Base-by-base conservation (phyloP, 495 filamentous ascomycete species). In the Rhypophila decipiens region DNA sequence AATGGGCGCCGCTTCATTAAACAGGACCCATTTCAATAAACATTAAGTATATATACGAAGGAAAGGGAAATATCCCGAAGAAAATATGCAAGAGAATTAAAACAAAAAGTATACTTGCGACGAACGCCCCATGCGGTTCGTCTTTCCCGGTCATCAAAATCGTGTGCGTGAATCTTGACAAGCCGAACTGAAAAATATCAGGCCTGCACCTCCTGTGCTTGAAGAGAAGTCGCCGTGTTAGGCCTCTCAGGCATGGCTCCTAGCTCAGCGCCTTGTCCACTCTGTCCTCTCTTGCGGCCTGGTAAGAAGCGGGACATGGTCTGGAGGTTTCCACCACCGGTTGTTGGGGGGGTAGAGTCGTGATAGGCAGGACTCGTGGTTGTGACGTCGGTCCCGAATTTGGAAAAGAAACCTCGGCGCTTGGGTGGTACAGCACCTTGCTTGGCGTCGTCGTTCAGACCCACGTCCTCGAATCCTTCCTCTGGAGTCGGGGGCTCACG, bases 351-450 rank as follows among this genome's bases (percentile, higher is more conserved):
- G 27, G 24, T 11, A 27, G 22, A 31, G 13, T 19, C 46, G 15
- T 12, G 21, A n/a, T 17, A 18, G 8, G 24, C 37, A 1, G 38
- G 22, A 19, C 37, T 23, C 5, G 52, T 15, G 46, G 8, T 17
- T 93, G 85, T 40, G 84, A 84, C 41, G 7, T 7, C n/a, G n/a
- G n/a, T n/a, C 7, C 60, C 63, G 59, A 98, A 93, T 42, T 89
- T 86, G 19, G 86, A 73, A 53, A 97, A 96, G 51, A 97, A 79
- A 24, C 88, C 74, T 49, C 80, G 83, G 67, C 86, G 93, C 73
- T 90, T 95, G 1, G 73, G 71, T 46, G 55, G 55, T 33, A 44
- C 55, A 17, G 47, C 18, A 36, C 75, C 72, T 45, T 75, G 62
- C 33, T 63, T 49, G 19, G 42, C 36, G 3, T 52, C 87, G 49